Percentiles rank a stretch among this genome's conserved stretches.
phyloP scores from a whole-genome alignment of 2,329 filamentous ascomycete species.

The Colletotrichum falcatum region DNA sequence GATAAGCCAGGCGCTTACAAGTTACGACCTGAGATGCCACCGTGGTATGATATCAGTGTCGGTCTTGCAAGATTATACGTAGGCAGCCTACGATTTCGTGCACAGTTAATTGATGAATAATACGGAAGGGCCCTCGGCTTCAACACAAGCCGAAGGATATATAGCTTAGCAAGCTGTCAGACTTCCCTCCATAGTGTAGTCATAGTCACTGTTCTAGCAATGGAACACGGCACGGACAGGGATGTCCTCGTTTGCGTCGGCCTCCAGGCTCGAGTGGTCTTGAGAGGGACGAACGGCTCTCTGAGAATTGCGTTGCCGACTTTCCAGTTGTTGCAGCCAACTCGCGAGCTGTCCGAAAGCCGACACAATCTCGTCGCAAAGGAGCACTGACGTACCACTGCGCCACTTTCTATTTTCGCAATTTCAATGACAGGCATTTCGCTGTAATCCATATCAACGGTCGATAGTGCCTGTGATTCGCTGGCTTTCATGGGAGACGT shows the following conservation, averaged over 20 bases:
- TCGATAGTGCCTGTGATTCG: too few relatives aligned
- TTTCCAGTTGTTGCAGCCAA: conserved; percentile 47
- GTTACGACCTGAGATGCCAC: conserved; percentile 32
- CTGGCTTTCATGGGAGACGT: too few relatives aligned
- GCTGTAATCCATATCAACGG: too few relatives aligned
- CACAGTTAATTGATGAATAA: conserved; percentile 45
- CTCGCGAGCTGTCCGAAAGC: conserved; percentile 23
- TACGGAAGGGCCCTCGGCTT: conserved; percentile 44
- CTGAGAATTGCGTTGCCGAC: conserved; percentile 42
- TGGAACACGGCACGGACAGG: conserved; percentile 45
- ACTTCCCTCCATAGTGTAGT: conserved; percentile 46
- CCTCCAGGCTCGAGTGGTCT: conserved; percentile 41
- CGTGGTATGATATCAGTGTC: conserved; percentile 5
- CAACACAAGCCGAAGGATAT: conserved; percentile 41
- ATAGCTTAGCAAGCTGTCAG: conserved; percentile 44
- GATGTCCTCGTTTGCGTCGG: conserved; percentile 45
- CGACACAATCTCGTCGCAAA: neutral
- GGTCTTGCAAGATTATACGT: conserved; percentile 14
- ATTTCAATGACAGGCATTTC: too few relatives aligned
- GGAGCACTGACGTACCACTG: neutral
- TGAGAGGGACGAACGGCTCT: conserved; percentile 31
- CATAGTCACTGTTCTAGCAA: conserved; percentile 47
- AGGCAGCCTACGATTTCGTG: conserved; percentile 46
- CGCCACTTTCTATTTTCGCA: neutral
- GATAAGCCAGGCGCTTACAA: neutral